These are phyloP conservation scores for Torulaspora quercuum DNA, from an alignment of 805 yeast genomes.

Conservation along the genomic window DNA sequence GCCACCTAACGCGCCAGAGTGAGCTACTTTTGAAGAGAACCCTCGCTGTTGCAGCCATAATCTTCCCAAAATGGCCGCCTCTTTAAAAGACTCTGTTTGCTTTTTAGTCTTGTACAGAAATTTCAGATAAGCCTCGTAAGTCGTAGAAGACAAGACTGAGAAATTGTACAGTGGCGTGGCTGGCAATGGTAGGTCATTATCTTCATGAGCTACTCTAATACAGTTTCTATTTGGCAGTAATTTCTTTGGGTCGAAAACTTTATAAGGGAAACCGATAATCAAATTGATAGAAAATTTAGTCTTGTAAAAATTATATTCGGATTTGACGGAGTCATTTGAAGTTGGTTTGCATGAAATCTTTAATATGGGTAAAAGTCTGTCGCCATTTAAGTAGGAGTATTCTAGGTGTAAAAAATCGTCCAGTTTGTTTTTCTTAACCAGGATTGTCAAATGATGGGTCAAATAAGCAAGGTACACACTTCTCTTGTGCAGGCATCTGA, in stretches of 20 bases:
- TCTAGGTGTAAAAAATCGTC: constrained; percentile 45
- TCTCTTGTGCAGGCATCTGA: constrained; percentile 84
- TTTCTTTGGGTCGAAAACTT: constrained; percentile 69
- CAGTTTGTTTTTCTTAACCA: constrained; percentile 52
- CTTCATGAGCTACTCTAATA: constrained; percentile 60
- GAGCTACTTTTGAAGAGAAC: constrained; percentile 55
- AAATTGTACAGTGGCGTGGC: constrained; percentile 83
- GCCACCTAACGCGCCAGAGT: constrained; percentile 57
- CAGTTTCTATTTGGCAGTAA: constrained; percentile 77
- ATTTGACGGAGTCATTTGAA: constrained; percentile 11
- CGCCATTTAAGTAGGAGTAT: constrained; percentile 72
- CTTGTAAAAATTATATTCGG: constrained; percentile 57
- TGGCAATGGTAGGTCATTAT: constrained; percentile 47
- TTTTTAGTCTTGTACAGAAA: constrained; percentile 73
- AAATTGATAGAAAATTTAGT: constrained; percentile 71
- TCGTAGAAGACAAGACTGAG: constrained; percentile 64
- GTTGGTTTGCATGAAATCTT: constrained; percentile 48
- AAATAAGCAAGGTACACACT: constrained; percentile 81
- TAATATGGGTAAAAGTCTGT: constrained; percentile 70
- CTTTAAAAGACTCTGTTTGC: constrained; percentile 74
- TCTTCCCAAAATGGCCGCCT: constrained; percentile 82
- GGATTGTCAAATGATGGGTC: constrained; percentile 57
- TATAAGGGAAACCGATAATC: constrained; percentile 68
- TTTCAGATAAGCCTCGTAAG: constrained; percentile 67
- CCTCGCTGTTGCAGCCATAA: constrained; percentile 91